Conservation (phyloP, 2,329 filamentous ascomycete genomes). For the Penicillium sp. region DNA sequence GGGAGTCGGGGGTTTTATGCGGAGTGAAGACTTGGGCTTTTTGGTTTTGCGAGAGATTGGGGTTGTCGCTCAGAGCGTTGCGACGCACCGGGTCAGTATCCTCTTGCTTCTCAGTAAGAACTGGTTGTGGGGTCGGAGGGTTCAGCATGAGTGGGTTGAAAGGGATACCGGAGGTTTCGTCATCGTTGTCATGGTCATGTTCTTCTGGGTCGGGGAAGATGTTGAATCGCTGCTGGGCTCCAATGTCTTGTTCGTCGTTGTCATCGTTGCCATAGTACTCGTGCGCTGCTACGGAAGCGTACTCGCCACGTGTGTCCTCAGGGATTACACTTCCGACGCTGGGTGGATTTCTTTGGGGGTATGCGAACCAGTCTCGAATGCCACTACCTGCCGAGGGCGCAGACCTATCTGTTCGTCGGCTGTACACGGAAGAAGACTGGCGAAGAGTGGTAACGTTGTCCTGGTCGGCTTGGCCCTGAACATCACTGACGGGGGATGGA, state of each 20-base stretch:
- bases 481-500: conserved; percentile 27
- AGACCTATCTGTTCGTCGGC: conserved; percentile 26
- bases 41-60: conserved; percentile 34
- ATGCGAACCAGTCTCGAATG: conserved; percentile 36
- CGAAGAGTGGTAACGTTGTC: conserved; percentile 23
- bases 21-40: conserved; percentile 21
- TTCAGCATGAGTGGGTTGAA: conserved; percentile 50
- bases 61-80: conserved; percentile 32
- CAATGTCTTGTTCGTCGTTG: conserved; percentile 36
- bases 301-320: conserved; percentile 38
- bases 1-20: conserved; percentile 20
- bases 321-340: conserved; percentile 31
- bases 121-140: conserved; percentile 44
- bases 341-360: conserved; percentile 29
- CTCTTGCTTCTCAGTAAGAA: conserved; percentile 21
- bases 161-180: conserved; percentile 20
- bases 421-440: conserved; percentile 37
- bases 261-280: conserved; percentile 37
- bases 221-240: conserved; percentile 36
- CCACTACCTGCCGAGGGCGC: conserved; percentile 26
- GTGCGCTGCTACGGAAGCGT: conserved; percentile 36
- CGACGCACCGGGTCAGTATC: conserved; percentile 31
- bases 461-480: conserved; percentile 18
- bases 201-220: conserved; percentile 35
- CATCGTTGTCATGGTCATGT: conserved; percentile 26